Percentiles rank a stretch among this genome's conserved stretches.
Evolutionary conservation across 768 basidiomycete species (phyloP).

Genomic region (Mycena albidolilacea): DNA sequence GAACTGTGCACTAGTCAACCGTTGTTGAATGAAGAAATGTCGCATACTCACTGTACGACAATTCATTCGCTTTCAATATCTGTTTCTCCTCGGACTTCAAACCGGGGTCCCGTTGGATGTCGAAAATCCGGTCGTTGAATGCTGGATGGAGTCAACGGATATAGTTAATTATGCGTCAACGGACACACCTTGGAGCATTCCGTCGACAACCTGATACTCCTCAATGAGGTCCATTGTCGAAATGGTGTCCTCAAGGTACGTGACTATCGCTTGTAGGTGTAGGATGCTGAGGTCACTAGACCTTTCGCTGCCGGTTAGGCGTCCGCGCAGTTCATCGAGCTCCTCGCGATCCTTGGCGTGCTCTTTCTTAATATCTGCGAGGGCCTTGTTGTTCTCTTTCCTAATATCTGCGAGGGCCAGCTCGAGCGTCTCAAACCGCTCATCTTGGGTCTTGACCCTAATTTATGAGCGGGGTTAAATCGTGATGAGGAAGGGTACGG

Average conservation of each 20-base stretch:
- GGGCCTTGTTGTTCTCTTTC: not conserved
- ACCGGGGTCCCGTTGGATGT: not conserved
- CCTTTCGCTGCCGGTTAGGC: not conserved
- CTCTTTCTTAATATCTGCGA: not conserved
- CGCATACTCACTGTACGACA: conserved; percentile 7
- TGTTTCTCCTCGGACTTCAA: not conserved
- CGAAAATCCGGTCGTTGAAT: not conserved
- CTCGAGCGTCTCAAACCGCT: conserved; percentile 11
- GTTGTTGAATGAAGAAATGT: not conserved
- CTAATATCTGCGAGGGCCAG: not conserved
- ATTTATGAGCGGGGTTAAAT: conserved; percentile 15
- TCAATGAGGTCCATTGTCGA: conserved; percentile 7
- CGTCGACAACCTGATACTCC: conserved; percentile 10
- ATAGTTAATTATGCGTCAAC: not conserved
- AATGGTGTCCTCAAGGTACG: not conserved
- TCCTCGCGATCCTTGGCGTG: no score
- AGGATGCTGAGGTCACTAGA: not conserved
- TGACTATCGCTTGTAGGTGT: not conserved
- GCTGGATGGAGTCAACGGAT: conserved; percentile 11
- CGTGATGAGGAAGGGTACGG: conserved; percentile 8
- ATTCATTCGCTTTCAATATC: not conserved
- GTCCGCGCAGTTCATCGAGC: not conserved
- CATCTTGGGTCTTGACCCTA: not conserved
- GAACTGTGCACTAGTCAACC: conserved; percentile 16
- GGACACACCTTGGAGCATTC: not conserved